Conservation (phyloP, 2,329 filamentous ascomycete species). For the Alternaria dauci region DNA sequence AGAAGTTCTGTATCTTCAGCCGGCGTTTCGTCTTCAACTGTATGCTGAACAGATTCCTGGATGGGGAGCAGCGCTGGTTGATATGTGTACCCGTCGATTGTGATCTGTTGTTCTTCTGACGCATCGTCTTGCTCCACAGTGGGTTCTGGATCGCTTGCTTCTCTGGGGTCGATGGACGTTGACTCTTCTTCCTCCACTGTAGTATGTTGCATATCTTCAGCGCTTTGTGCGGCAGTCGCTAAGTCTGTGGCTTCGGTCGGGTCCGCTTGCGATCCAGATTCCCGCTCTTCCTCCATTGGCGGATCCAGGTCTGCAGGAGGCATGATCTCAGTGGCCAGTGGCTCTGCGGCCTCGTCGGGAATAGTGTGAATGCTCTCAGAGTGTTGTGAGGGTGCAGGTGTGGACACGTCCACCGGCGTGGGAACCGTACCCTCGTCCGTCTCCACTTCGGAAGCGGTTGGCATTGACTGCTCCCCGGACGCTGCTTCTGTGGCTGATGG, state of each 20-base stretch:
- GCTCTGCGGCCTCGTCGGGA: slow-evolving; percentile 11
- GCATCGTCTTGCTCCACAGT: slow-evolving; percentile 6
- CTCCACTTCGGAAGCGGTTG: slow-evolving; percentile 15
- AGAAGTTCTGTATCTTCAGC: background rate
- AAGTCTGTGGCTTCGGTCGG: slow-evolving; percentile 5
- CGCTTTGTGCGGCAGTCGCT: slow-evolving; percentile 6
- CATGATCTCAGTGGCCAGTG: slow-evolving; percentile 8
- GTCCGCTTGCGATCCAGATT: slow-evolving; percentile 4
- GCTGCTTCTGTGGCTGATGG: slow-evolving; percentile 23
- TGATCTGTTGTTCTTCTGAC: slow-evolving; percentile 2
- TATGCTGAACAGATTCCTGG: slow-evolving; percentile 4
- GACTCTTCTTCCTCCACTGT: slow-evolving; percentile 5
- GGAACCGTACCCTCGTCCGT: slow-evolving; percentile 26
- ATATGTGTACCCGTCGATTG: slow-evolving; percentile 5
- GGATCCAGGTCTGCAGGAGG: slow-evolving; percentile 12
- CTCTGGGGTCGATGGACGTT: slow-evolving; percentile 13
- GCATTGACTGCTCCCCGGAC: slow-evolving; percentile 20
- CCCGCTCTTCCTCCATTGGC: slow-evolving; percentile 13
- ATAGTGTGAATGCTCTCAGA: slow-evolving; percentile 15
- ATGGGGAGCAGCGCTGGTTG: background rate
- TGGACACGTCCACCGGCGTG: slow-evolving; percentile 28
- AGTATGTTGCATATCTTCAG: slow-evolving; percentile 2
- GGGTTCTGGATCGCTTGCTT: slow-evolving; percentile 13
- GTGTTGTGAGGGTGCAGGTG: slow-evolving; percentile 23
- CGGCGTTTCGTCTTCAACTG: background rate